Percentiles rank a stretch among this genome's conserved stretches.
Conservation (phyloP, 495 filamentous ascomycete genomes). For the Lasiosphaeris hirsuta region DNA sequence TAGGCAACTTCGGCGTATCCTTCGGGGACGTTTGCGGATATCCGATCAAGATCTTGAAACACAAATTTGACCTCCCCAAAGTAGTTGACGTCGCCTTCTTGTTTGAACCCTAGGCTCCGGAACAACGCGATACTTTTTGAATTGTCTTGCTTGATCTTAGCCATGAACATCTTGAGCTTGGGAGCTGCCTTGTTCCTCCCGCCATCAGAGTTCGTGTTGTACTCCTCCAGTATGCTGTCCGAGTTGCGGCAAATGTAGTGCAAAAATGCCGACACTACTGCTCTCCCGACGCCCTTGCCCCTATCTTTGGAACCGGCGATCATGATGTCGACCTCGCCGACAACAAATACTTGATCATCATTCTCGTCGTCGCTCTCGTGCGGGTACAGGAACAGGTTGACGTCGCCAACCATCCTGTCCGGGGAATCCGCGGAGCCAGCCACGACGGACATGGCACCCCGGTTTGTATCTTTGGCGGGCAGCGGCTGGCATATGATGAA, state of each 20-base stretch:
- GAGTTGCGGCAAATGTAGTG: constrained; percentile 54
- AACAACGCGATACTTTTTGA: constrained; percentile 42
- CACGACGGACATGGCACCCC: constrained; percentile 11
- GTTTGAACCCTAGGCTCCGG: constrained; percentile 41
- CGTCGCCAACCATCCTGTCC: constrained; percentile 71
- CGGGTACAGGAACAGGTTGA: constrained; percentile 75
- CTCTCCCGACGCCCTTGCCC: constrained; percentile 62
- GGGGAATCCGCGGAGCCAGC: constrained; percentile 49
- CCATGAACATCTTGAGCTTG: constrained; percentile 38
- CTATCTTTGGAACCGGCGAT: constrained; percentile 61
- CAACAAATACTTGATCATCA: constrained; percentile 11
- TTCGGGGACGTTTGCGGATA: constrained; percentile 8
- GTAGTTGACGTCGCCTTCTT: constrained; percentile 45
- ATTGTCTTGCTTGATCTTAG: constrained; percentile 45
- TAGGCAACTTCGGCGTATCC: constrained; percentile 28
- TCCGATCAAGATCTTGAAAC: constrained; percentile 24
- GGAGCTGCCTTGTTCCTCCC: constrained; percentile 8
- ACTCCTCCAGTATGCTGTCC: constrained; percentile 57
- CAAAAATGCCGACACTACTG: constrained; percentile 65
- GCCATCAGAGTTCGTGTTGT: constrained; percentile 23
- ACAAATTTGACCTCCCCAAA: constrained; percentile 49
- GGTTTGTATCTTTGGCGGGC: background rate
- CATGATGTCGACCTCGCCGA: constrained; percentile 88
- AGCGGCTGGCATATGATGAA: constrained; percentile 62
- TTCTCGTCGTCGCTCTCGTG: constrained; percentile 36